Percentiles rank a stretch among this genome's conserved stretches.
Conservation (phyloP, 345 rosid genomes). For the Moricandia arvensis region DNA sequence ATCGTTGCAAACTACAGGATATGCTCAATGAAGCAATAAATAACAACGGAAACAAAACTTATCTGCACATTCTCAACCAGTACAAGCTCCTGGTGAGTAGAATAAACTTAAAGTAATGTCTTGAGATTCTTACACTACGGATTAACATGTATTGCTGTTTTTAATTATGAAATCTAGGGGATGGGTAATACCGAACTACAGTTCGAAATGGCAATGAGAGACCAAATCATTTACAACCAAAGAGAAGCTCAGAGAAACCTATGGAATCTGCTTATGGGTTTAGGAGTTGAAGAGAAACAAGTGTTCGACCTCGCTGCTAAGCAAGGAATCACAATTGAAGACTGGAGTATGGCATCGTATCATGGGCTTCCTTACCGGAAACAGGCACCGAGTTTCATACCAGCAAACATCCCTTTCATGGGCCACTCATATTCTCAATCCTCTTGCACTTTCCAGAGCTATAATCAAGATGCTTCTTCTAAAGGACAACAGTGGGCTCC, state of each 20-base stretch:
- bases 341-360: constrained; percentile 53
- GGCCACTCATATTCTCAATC: constrained; percentile 55
- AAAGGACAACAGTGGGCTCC: constrained; percentile 46
- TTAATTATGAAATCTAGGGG: constrained; percentile 49
- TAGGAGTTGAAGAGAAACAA: constrained; percentile 75
- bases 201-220: constrained; percentile 96
- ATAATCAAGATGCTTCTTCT: constrained; percentile 46
- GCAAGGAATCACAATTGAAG: constrained; percentile 81
- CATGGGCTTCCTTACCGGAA: constrained; percentile 49
- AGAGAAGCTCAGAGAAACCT: constrained; percentile 76
- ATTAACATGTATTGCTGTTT: constrained; percentile 34
- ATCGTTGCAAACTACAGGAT: constrained; percentile 68
- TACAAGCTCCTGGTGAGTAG: constrained; percentile 88
- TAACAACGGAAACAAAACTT: constrained; percentile 77
- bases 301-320: constrained; percentile 69
- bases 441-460: constrained; percentile 55
- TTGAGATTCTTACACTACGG: neutral
- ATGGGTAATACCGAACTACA: constrained; percentile 94
- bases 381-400: constrained; percentile 42
- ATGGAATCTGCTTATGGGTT: constrained; percentile 77
- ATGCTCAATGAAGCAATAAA: constrained; percentile 86
- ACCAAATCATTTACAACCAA: constrained; percentile 88
- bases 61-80: constrained; percentile 81
- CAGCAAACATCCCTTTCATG: constrained; percentile 37
- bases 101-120: neutral